Evolutionary conservation across 2,329 filamentous ascomycete genomes (phyloP), one percentile per base, ranked within the genome.

Genomic region (Pyricularia grisea): DNA sequence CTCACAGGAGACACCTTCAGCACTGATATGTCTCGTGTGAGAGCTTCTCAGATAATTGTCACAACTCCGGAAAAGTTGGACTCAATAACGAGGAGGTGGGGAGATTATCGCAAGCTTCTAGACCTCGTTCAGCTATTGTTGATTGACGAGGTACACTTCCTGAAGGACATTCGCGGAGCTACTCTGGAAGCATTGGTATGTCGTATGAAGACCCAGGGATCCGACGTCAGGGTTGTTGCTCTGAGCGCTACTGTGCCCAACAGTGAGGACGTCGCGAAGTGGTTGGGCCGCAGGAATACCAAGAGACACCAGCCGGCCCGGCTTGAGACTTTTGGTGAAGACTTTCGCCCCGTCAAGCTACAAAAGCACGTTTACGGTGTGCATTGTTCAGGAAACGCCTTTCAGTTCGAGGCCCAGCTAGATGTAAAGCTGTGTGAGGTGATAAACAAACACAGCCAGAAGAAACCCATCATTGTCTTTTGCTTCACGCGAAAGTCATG

Each of bases 61-160:
- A 95, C 93, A 0, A 97, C 92, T 0, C 92, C 93, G 0, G 92
- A 97, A 78, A 96, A 96, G 75, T 96, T 92, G 92, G 92, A 97
- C 75, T 94, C 92, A 70, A 89, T 95, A 76, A 96, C 93, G 0
- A 84, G 92, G 23, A 94, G 92, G 75, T 96, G 93, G 93, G 88
- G 89, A 73, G 92, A 96, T 73, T 90, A 96, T 74, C 84, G 85
- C 68, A 90, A 84, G 72, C 80, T 96, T 23, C 87, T 96, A 78
- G 86, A 90, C 70, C 83, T 94, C 71, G 87, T 96, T 65, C 91
- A 90, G 70, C 80, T 97, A 0, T 92, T 95, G 71, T 83, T 97
- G 25, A 93, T 97, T 69, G 92, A 97, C 73, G 92, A 97, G 75
- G 92, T 96, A 0, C 92, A 97, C 73, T 93, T 95, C 50, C 82